Evolutionary conservation across 176 grass and related monocot genomes (phyloP).

Genomic region (Lolium rigidum): DNA sequence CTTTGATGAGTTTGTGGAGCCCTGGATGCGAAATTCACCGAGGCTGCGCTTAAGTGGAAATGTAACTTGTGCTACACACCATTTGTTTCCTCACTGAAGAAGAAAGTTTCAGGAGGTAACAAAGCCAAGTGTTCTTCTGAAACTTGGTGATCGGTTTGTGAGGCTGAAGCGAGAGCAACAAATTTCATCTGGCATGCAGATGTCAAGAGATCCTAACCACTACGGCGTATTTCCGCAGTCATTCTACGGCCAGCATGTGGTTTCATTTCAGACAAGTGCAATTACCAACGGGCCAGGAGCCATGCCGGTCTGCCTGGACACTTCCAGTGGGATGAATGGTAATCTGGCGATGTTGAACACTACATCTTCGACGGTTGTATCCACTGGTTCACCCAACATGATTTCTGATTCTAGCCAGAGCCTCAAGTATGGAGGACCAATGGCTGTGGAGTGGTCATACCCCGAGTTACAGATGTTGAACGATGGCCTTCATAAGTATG

Average conservation of each 20-base stretch:
- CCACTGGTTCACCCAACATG: constrained; percentile 58
- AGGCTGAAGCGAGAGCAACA: constrained; percentile 31
- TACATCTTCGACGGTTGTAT: constrained; percentile 67
- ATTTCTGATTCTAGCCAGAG: constrained; percentile 57
- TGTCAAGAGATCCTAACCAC: constrained; percentile 76
- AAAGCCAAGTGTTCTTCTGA: constrained; percentile 34
- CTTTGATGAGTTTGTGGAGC: constrained; percentile 46
- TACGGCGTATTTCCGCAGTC: constrained; percentile 70
- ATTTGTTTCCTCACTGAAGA: constrained; percentile 43
- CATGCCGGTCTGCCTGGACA: constrained; percentile 57
- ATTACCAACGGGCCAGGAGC: constrained; percentile 50
- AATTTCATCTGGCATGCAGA: constrained; percentile 63
- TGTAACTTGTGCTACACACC: constrained; percentile 45
- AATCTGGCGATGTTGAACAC: constrained; percentile 55
- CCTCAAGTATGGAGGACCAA: constrained; percentile 60
- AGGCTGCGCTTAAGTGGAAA: constrained; percentile 5
- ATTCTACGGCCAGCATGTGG: constrained; percentile 77
- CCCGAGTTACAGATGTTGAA: constrained; percentile 74
- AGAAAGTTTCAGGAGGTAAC: constrained; percentile 42
- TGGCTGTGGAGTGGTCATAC: constrained; percentile 80
- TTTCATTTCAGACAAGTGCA: constrained; percentile 84
- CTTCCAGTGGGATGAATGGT: constrained; percentile 55
- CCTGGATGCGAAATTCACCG: constrained; percentile 34
- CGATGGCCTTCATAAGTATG: constrained; percentile 77
- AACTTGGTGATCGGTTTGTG: constrained; percentile 36